A percentile compares a stretch with the other conserved stretches of the same genome.
Evolutionary conservation across 2,329 filamentous ascomycete genomes (phyloP).

Genomic region (Sclerotinia subarctica): DNA sequence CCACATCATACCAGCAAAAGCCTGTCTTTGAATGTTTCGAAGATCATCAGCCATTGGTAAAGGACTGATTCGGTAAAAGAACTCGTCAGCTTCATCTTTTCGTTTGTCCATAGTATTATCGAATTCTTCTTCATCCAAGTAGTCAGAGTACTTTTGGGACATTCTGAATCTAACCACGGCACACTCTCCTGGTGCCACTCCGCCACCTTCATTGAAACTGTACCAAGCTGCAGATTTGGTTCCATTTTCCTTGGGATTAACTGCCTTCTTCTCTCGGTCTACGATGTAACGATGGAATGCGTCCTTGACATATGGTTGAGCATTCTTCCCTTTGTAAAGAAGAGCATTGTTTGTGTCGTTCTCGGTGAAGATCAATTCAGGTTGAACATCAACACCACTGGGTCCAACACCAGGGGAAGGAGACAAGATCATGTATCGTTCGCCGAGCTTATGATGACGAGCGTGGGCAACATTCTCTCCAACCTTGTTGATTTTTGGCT

Average conservation of each 20-base stretch:
- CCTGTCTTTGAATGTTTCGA: constrained; percentile 91
- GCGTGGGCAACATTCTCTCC: constrained; percentile 68
- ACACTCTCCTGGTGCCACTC: constrained; percentile 85
- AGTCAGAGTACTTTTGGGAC: constrained; percentile 69
- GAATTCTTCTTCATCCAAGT: constrained; percentile 88
- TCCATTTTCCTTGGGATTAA: constrained; percentile 76
- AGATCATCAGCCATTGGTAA: constrained; percentile 91
- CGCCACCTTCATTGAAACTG: constrained; percentile 83
- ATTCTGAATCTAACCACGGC: constrained; percentile 92
- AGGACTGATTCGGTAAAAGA: constrained; percentile 90
- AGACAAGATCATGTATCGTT: constrained; percentile 79
- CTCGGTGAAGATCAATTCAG: constrained; percentile 85
- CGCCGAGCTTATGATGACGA: constrained; percentile 76
- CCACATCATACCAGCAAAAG: constrained; percentile 97
- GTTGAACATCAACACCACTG: constrained; percentile 78
- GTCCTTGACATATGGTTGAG: constrained; percentile 85
- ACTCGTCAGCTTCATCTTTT: constrained; percentile 88
- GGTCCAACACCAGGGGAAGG: constrained; percentile 83
- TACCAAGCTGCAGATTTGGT: constrained; percentile 94
- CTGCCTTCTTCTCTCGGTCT: constrained; percentile 70
- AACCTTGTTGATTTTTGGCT: constrained; percentile 70
- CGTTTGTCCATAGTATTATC: constrained; percentile 87
- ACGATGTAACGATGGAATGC: constrained; percentile 90
- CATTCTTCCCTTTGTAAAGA: constrained; percentile 76
- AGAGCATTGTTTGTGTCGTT: constrained; percentile 86